phyloP scores from a whole-genome alignment of 208 protist species.

The Tritrichomonas musculus region DNA sequence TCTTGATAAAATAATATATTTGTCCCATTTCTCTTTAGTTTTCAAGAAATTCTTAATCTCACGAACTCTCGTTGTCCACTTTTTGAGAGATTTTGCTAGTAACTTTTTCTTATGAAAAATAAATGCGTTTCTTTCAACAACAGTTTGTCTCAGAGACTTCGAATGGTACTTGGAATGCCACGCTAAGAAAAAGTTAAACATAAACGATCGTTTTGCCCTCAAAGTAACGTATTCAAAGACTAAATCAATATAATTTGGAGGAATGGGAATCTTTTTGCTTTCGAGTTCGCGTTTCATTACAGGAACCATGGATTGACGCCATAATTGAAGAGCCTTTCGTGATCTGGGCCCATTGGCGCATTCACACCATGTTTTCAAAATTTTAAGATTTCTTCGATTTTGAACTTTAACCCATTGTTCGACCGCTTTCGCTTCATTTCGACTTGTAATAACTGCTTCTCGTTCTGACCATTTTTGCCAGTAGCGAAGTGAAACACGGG shows the following conservation, averaged over 20 bases:
- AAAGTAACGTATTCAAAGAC: neutral
- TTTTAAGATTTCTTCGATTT: neutral
- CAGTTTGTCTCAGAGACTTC: neutral
- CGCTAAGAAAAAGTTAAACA: neutral
- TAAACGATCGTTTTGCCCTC: neutral
- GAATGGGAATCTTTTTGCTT: neutral
- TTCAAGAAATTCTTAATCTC: neutral
- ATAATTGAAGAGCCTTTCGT: neutral
- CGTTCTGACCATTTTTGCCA: neutral
- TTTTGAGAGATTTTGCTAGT: neutral
- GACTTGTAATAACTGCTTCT: neutral
- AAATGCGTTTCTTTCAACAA: neutral
- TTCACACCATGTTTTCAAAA: neutral
- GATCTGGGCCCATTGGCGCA: neutral
- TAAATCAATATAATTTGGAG: neutral
- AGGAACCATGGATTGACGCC: conserved; percentile 18
- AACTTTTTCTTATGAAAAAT: neutral
- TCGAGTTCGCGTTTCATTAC: neutral
- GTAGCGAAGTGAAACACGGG: neutral
- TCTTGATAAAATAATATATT: neutral
- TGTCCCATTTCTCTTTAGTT: neutral
- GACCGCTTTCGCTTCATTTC: neutral
- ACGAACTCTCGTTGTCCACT: neutral
- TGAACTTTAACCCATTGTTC: neutral
- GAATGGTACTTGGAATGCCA: neutral